Base-by-base conservation (phyloP, 2,329 filamentous ascomycete genomes). In the Diplodia sapinea region DNA sequence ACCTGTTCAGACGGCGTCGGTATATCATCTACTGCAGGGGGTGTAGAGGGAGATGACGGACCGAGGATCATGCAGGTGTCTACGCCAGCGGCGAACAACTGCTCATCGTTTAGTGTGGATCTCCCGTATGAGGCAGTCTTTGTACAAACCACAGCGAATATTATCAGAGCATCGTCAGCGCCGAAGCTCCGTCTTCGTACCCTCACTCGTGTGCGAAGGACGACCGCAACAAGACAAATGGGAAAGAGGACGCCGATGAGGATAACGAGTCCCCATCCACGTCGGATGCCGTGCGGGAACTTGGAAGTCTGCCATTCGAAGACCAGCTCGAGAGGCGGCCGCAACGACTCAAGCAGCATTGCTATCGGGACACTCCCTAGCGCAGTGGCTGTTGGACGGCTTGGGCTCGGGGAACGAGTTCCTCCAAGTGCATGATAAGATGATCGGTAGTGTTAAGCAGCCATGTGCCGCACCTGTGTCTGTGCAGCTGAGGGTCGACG, bases 91-190 rank as follows among this genome's bases (percentile, higher is more conserved):
- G 56, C 55, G 20, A 61, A 54, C 9, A 67, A 43, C 65, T 66
- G n/a, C 31, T 13, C 23, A 8, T 6, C 2, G 11, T 66, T 29
- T 20, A 66, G 55, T 36, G 1, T 47, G 7, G n/a, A 36, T 1
- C 6, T 50, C 4, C n/a, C 26, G 33, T 20, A 6, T 2, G 11
- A 6, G 5, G 12, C 4, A n/a, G 7, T 7, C 3, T 9, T 17
- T 12, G 2, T 12, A 43, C 55, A 2, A 4, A 68, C 66, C 49
- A 68, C 20, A 2, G 66, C 66, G n/a, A 63, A 20, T 12, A 68
- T 47, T 4, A 68, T 68, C 23, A 68, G 36, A 20, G 13, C 38
- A 15, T 68, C 66, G 33, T 68, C 66, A 13, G 56, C 23, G 17
- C 66, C 66, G 20, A 55, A 62, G 2, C 40, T 68, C 1, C 59